Percentiles rank a stretch among this genome's conserved stretches.
Evolutionary conservation across 768 basidiomycete genomes (phyloP).

Genomic region (Boletellus emodensis): DNA sequence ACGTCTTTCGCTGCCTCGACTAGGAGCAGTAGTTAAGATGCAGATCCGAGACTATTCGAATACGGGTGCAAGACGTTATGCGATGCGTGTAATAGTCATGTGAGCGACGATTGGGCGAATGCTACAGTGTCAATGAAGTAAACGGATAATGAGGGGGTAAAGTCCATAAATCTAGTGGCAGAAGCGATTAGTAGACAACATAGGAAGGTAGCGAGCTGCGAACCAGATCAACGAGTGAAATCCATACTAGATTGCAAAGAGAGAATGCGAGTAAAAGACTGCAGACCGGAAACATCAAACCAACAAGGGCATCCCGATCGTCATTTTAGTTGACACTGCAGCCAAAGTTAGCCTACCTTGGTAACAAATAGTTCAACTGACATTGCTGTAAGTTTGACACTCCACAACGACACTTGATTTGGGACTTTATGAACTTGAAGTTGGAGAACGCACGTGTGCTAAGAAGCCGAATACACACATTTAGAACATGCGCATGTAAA

Average conservation of each 20-base stretch:
- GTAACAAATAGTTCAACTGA: slow-evolving; percentile 19
- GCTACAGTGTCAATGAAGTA: slow-evolving; percentile 23
- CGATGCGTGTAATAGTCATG: slow-evolving; percentile 13
- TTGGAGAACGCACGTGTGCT: slow-evolving; percentile 32
- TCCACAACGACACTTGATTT: not conserved
- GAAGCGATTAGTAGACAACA: not conserved
- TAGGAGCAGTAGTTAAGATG: too few relatives aligned
- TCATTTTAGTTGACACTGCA: not conserved
- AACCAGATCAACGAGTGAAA: slow-evolving; percentile 25
- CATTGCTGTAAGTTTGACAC: slow-evolving; percentile 1
- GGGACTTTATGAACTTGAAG: slow-evolving; percentile 21
- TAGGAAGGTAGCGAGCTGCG: not conserved
- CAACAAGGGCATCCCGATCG: slow-evolving; percentile 19
- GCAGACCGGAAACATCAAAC: slow-evolving; percentile 2
- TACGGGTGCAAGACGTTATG: too few relatives aligned
- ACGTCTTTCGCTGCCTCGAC: too few relatives aligned
- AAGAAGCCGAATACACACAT: too few relatives aligned
- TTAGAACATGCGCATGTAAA: too few relatives aligned
- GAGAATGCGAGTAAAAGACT: slow-evolving; percentile 15
- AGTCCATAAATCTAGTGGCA: slow-evolving; percentile 21
- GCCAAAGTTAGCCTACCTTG: slow-evolving; percentile 14
- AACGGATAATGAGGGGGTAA: slow-evolving; percentile 12
- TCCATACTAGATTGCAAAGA: slow-evolving; percentile 20
- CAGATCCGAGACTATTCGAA: too few relatives aligned
- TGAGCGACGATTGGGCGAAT: slow-evolving; percentile 23